Base-by-base conservation (phyloP, 2,329 filamentous ascomycete genomes). In the Xylaria arbuscula region DNA sequence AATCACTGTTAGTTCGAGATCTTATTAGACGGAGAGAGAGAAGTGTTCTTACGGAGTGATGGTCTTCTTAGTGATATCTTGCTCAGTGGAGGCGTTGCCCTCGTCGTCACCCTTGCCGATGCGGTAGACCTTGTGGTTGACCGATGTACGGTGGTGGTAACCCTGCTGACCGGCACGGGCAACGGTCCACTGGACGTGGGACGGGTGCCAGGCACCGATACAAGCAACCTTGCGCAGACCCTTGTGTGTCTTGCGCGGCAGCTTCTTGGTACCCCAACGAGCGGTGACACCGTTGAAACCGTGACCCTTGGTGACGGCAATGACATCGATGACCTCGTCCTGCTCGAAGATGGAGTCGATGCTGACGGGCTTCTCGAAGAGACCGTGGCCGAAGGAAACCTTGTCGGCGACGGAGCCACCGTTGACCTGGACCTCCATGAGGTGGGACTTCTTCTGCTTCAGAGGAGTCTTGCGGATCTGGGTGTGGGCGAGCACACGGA, bases 401-500 rank as follows among this genome's bases (percentile, higher is more conserved):
- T 99, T 99, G 86, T 98, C 94, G 81, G 93, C 88, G 77, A 98
- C 82, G 85, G 91, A 93, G 81, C 96, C 96, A 85, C 96, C 96
- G 89, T 99, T 99, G 91, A 99, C 86, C 89, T 99, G 96, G 84
- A 99, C 94, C 89, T 99, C 96, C 96, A 99, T 99, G 78, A 99
- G 90, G 86, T 99, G 96, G 80, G 96, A 95, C 93, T 98, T 99
- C 94, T 99, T 99, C 90, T 99, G 96, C 93, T 98, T 98, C 85
- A 99, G 92, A 74, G 96, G 95, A 72, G 96, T 98, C 92, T 97
- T 95, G 90, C 92, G 91, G 90, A 98, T 94, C 88, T 99, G 96
- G 79, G 96, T 98, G 92, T 99, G 96, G 84, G 96, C 95, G 83
- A 99, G 94, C 78, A 99, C 90, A 85, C 96, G 96, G 88, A 99